phyloP scores from a whole-genome alignment of 73 alveolate species.

The Diophrys sp. region DNA sequence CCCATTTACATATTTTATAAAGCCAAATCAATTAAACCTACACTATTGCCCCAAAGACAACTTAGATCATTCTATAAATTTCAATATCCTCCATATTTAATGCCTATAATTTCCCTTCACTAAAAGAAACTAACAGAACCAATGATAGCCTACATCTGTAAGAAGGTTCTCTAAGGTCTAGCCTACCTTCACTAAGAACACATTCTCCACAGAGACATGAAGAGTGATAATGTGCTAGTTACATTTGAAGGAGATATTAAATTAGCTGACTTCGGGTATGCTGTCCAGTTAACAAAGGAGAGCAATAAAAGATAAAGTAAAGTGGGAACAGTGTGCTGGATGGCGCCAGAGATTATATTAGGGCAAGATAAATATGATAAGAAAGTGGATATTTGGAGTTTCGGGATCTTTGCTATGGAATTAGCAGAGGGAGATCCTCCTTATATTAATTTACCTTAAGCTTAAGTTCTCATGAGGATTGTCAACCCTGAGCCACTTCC shows the following conservation, averaged over 20 bases:
- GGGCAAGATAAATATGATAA: conserved; percentile 41
- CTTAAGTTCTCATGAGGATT: conserved; percentile 44
- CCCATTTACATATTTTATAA: no score
- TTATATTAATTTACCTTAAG: conserved; percentile 45
- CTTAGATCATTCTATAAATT: no score
- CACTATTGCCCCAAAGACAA: no score
- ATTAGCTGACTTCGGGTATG: conserved; percentile 65
- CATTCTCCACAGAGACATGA: conserved; percentile 64
- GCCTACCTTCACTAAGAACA: conserved; percentile 25
- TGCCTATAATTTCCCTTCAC: conserved; percentile 15
- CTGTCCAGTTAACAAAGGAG: conserved; percentile 76
- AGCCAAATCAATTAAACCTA: no score
- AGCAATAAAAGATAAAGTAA: conserved; percentile 34
- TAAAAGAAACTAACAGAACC: conserved; percentile 26
- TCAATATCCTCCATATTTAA: no score
- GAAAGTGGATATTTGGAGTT: conserved; percentile 67
- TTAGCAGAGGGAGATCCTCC: conserved; percentile 62
- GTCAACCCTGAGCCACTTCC: conserved; percentile 49
- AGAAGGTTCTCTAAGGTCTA: conserved; percentile 37
- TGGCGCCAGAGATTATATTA: conserved; percentile 70
- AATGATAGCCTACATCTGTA: conserved; percentile 27
- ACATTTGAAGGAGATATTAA: conserved; percentile 45
- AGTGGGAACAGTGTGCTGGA: conserved; percentile 67
- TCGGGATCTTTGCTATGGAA: conserved; percentile 63
- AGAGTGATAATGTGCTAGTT: conserved; percentile 45